Evolutionary conservation across 1,139 yeast genomes (phyloP).

Genomic region (Scheffersomyces cryptocercus): DNA sequence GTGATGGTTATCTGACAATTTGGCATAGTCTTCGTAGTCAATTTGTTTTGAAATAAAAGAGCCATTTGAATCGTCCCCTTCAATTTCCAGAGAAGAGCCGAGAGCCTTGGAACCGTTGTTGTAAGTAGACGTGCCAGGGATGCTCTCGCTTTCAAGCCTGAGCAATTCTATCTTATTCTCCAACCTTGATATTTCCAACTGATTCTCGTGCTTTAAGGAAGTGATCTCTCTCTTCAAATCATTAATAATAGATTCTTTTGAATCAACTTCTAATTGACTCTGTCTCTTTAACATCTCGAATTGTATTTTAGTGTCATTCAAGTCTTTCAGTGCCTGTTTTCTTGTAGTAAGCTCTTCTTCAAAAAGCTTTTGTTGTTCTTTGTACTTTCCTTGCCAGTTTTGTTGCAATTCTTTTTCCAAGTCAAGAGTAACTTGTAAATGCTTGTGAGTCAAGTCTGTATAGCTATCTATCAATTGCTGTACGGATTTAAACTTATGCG

Average conservation of each 20-base stretch:
- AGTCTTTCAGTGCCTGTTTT: slow-evolving; percentile 29
- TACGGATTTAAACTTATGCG: slow-evolving; percentile 26
- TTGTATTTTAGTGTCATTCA: slow-evolving; percentile 42
- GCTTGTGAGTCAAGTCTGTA: slow-evolving; percentile 13
- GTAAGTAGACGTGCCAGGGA: slow-evolving; percentile 8
- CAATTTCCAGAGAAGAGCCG: slow-evolving; percentile 10
- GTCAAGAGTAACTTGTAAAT: slow-evolving; percentile 16
- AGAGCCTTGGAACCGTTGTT: slow-evolving; percentile 18
- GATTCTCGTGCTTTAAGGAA: slow-evolving; percentile 36
- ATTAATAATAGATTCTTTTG: slow-evolving; percentile 27
- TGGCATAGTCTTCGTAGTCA: slow-evolving; percentile 40
- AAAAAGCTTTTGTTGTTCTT: slow-evolving; percentile 32
- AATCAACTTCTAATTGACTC: slow-evolving; percentile 31
- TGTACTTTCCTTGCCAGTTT: slow-evolving; percentile 42
- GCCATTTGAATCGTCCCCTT: slow-evolving; percentile 11
- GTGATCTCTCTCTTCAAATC: slow-evolving; percentile 29
- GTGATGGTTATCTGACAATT: slow-evolving; percentile 45
- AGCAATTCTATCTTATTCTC: slow-evolving; percentile 51
- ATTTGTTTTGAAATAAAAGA: slow-evolving; percentile 11
- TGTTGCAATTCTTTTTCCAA: slow-evolving; percentile 21
- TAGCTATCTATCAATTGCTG: slow-evolving; percentile 26
- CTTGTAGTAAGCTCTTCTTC: slow-evolving; percentile 35
- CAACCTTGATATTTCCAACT: slow-evolving; percentile 48
- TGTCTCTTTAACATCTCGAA: slow-evolving; percentile 43
- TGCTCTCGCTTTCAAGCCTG: slow-evolving; percentile 28